Evolutionary conservation across 2,329 filamentous ascomycete species (phyloP).

Genomic region (Fusarium lyarnte): DNA sequence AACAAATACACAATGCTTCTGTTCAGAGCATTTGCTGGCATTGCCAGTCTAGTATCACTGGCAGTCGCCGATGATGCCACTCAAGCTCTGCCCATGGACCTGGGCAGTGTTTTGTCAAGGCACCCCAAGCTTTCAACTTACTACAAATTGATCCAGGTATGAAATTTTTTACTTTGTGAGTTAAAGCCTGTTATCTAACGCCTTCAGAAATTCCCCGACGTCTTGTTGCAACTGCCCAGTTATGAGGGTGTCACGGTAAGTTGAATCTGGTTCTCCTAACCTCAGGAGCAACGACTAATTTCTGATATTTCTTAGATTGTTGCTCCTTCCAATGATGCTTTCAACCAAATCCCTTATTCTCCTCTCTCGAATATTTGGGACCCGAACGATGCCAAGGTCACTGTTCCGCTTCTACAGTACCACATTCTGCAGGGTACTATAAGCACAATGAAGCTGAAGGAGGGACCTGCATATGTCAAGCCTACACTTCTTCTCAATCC

Average conservation of each 20-base stretch:
- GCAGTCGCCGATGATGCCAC: slow-evolving; percentile 31
- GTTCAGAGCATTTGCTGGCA: slow-evolving; percentile 25
- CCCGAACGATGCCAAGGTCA: slow-evolving; percentile 55
- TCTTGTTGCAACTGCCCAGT: slow-evolving; percentile 56
- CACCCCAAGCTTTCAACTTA: slow-evolving; percentile 56
- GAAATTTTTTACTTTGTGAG: neutral
- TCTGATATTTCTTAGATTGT: slow-evolving; percentile 54
- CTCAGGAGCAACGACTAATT: neutral
- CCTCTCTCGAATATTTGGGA: slow-evolving; percentile 59
- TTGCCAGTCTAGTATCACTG: slow-evolving; percentile 36
- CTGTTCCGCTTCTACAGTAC: slow-evolving; percentile 65
- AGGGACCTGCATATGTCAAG: slow-evolving; percentile 52
- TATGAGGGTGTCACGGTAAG: slow-evolving; percentile 57
- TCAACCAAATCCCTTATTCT: slow-evolving; percentile 64
- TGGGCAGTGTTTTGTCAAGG: slow-evolving; percentile 52
- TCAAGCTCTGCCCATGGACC: slow-evolving; percentile 40
- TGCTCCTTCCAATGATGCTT: slow-evolving; percentile 66
- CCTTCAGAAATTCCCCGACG: slow-evolving; percentile 56
- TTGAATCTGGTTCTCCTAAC: neutral
- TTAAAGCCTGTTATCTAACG: neutral
- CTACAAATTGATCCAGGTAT: slow-evolving; percentile 55
- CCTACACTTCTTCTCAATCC: slow-evolving; percentile 55
- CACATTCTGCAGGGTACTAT: slow-evolving; percentile 68
- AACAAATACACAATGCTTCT: slow-evolving; percentile 27
- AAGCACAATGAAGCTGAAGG: slow-evolving; percentile 48